These are phyloP conservation scores for Cercospora berteroae DNA, from an alignment of 2,329 filamentous ascomycete genomes.

Conservation along the genomic window DNA sequence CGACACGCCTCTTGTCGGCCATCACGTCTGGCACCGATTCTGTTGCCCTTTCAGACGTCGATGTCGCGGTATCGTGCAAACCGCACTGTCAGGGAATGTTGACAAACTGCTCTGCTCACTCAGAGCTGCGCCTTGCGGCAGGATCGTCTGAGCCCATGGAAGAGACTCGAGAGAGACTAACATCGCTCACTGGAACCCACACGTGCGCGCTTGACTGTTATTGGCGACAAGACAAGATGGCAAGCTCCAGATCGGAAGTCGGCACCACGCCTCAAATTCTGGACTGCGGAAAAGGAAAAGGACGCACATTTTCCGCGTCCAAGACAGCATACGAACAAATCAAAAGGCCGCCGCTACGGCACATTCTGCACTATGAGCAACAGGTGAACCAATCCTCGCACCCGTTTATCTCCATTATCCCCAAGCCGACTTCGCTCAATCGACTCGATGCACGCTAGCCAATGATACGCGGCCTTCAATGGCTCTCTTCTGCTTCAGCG, in stretches of 20 bases:
- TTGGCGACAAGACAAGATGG: not conserved
- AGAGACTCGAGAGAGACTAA: not conserved
- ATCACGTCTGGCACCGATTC: not conserved
- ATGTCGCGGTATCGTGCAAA: not conserved
- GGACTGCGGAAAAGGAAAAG: conserved; percentile 8
- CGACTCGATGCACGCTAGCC: conserved; percentile 1
- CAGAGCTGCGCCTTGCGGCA: not conserved
- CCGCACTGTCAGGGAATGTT: not conserved
- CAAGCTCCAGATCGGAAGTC: conserved; percentile 3
- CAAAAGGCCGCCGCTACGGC: conserved; percentile 3
- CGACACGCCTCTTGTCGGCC: not conserved
- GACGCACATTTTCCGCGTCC: not conserved
- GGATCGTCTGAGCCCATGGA: not conserved
- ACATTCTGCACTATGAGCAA: conserved; percentile 1
- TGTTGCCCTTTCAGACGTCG: not conserved
- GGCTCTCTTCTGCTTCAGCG: conserved; percentile 12
- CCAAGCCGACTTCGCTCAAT: conserved; percentile 12
- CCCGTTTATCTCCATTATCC: not conserved
- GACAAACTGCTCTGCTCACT: not conserved
- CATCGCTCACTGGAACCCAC: not conserved
- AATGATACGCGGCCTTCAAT: conserved; percentile 6
- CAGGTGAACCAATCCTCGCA: not conserved
- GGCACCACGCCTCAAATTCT: not conserved
- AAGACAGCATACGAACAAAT: not conserved
- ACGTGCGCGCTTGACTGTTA: not conserved